Conservation (phyloP, 2,329 filamentous ascomycete species). For the Fusarium equiseti region DNA sequence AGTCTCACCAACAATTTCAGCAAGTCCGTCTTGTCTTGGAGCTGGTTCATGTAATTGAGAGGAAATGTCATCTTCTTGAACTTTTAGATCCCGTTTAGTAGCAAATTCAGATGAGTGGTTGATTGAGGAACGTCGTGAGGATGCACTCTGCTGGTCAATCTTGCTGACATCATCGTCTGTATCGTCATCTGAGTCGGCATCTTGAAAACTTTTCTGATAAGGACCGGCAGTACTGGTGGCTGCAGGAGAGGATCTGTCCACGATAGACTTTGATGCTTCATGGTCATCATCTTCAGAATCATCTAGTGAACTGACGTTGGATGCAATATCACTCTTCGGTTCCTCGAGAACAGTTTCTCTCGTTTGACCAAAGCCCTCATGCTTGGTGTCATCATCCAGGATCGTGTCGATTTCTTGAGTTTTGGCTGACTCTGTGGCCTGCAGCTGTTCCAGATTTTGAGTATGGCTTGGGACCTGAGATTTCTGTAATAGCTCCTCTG, state of each 20-base stretch:
- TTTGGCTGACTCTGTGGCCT: constrained; percentile 1
- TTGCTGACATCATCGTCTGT: background rate
- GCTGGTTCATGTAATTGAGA: background rate
- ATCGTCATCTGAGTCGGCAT: constrained; percentile 4
- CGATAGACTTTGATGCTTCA: background rate
- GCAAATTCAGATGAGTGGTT: background rate
- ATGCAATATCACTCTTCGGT: background rate
- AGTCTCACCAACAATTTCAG: background rate
- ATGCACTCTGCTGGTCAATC: background rate
- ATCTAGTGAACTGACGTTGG: constrained; percentile 14
- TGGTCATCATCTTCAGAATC: background rate
- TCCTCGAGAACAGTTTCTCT: background rate
- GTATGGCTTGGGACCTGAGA: background rate
- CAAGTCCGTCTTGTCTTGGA: background rate
- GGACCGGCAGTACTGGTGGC: background rate
- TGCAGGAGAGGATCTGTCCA: background rate
- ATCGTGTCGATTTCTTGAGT: background rate
- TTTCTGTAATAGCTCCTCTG: constrained; percentile 4
- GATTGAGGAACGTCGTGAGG: constrained; percentile 2
- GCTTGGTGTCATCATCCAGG: background rate
- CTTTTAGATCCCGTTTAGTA: background rate
- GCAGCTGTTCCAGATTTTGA: background rate
- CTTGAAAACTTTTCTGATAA: background rate
- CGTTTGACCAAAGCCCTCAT: background rate
- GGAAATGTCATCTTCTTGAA: constrained; percentile 1